Evolutionary conservation across 148 eudicot genomes (phyloP).

Genomic region (Silene uniflora): DNA sequence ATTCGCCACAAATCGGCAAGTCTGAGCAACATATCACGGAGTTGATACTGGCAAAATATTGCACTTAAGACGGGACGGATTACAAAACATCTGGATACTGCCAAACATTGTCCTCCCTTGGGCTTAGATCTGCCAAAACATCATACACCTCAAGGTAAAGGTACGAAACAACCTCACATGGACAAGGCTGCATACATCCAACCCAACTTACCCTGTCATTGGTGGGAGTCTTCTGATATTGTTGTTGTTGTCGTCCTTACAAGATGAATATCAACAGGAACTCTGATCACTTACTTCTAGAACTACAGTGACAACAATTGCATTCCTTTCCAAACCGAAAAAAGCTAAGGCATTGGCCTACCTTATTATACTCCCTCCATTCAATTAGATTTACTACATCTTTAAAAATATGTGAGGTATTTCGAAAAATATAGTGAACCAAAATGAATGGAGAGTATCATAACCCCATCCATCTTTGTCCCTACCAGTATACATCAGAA

Average conservation of each 20-base stretch:
- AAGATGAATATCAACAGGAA: no score
- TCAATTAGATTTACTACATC: background rate
- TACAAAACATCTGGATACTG: background rate
- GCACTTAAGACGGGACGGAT: background rate
- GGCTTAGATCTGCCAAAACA: background rate
- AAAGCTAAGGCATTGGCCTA: background rate
- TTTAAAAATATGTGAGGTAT: background rate
- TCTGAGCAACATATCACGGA: no score
- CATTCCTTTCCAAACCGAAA: no score
- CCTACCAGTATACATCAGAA: background rate
- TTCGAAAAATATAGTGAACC: background rate
- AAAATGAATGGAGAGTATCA: background rate
- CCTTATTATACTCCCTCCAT: background rate
- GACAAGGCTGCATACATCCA: no score
- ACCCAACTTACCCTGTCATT: no score
- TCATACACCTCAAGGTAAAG: background rate
- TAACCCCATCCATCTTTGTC: background rate
- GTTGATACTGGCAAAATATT: background rate
- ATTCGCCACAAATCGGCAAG: no score
- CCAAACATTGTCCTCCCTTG: background rate
- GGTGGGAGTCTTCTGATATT: no score
- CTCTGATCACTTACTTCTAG: no score
- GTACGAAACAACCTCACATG: background rate
- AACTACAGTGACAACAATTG: no score
- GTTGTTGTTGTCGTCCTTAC: no score